Evolutionary conservation across 129 eudicot species (phyloP), one percentile per base, ranked within the genome.

Genomic region (Lonicera japonica): DNA sequence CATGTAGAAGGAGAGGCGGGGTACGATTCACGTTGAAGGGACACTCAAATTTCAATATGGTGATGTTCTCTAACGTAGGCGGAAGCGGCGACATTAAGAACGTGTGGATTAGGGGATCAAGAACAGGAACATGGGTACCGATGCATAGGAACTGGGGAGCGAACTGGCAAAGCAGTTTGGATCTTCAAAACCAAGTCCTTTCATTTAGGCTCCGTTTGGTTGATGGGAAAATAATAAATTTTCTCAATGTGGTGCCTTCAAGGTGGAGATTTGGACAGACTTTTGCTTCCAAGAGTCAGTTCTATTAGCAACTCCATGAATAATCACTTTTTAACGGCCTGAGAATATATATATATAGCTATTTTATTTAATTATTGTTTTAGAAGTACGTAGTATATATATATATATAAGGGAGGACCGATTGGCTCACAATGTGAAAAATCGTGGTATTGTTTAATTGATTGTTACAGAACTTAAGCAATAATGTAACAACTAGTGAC

Each of bases 111-210:
- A 73, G 79, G 54, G 78, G 74, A 0, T 74, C 85, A 4, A 75
- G 25, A 41, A 60, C 68, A 20, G 67, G 61, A 61, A 75, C 67
- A 1, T 82, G 89, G 89, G 58, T 65, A 5, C 62, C 76, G 10
- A 70, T 82, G 84, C 73, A 59, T 18, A 71, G 89, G 48, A 82
- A 82, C 54, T 82, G 85, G 84, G 89, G 89, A 25, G 89, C 80
- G 1, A 75, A 83, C 43, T 83, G 89, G 89, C 85, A 83, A 36
- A 79, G 77, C 67, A 18, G 22, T 10, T 18, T 8, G 1, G 79
- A 83, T 50, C 67, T 79, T 17, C 72, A 74, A 25, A 59, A 66
- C 62, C 89, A 83, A 71, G 58, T 56, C 21, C 65, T 82, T 21
- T 82, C 88, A 5, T 78, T 82, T 63, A 60, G 76, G 58, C 54